Evolutionary conservation across 768 basidiomycete genomes (phyloP).

Genomic region (Mycena rebaudengoi): DNA sequence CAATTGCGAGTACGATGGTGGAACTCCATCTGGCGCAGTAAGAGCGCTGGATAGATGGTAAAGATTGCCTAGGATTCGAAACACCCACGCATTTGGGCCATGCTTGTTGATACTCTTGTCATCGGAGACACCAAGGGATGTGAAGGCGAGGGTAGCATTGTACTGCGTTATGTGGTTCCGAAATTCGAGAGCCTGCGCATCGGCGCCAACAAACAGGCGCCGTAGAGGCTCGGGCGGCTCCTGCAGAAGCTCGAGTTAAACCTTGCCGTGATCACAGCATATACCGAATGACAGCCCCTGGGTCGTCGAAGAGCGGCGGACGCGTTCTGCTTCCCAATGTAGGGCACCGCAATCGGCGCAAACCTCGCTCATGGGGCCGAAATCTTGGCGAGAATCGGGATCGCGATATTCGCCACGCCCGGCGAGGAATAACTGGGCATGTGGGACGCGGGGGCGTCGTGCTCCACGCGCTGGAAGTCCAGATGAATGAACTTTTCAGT

Average conservation of each 20-base stretch:
- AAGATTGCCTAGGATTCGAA: conserved; percentile 36
- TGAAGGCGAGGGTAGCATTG: neutral
- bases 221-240: neutral
- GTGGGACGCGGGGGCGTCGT: too few relatives aligned
- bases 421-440: too few relatives aligned
- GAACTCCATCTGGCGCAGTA: conserved; percentile 21
- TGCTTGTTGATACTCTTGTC: neutral
- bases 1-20: conserved; percentile 40
- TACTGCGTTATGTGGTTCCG: neutral
- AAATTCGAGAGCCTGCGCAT: neutral
- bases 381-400: neutral
- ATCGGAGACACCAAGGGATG: neutral
- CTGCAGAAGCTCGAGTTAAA: neutral
- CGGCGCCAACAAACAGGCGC: neutral
- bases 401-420: neutral
- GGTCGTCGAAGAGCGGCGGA: too few relatives aligned
- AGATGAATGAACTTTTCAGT: too few relatives aligned
- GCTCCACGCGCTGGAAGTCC: too few relatives aligned
- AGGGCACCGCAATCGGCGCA: neutral
- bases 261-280: neutral
- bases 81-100: conserved; percentile 13
- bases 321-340: too few relatives aligned
- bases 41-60: conserved; percentile 40
- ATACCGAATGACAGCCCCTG: neutral
- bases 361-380: neutral